Evolutionary conservation across 352 stramenopile species (phyloP), one percentile per base, ranked within the genome.

Genomic region (Pythium periplocum): DNA sequence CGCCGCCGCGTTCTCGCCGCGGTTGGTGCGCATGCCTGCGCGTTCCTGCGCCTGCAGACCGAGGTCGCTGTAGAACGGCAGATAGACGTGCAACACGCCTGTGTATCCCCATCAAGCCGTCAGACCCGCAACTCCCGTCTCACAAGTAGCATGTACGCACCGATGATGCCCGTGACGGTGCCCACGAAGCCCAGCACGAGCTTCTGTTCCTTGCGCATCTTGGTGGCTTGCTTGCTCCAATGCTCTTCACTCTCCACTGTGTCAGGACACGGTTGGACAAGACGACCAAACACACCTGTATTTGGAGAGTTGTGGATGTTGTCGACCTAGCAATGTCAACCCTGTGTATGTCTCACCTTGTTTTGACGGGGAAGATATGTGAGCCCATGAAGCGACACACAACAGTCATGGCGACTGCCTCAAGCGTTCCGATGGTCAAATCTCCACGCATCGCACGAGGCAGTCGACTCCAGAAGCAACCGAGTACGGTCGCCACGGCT

Each of bases 1-100:
- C 32, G 30, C 30, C 12, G 53, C 46, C 5, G 40, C 42, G 39
- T 55, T 26, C 10, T 57, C 36, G 12, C 30, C 41, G 12, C 34
- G 39, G 17, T 32, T 39, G 9, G 34, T 30, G 41, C 44, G 40
- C 39, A 62, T 55, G 43, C 64, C 67, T 1, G 67, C 67, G 11
- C 67, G 67, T 4, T 51, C 46, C 31, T 68, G 67, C 37, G 66
- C 67, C 43, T 75, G 51, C 42, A 62, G 53, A 34, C 67, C 67
- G 17, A 75, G 51, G 17, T 66, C 54, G 51, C 59, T 73, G 60
- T 72, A 75, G 57, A 73, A 73, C 17, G 67, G 67, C 45, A 75
- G 51, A 48, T 75, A 75, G 34, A 75, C 57, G 45, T 69, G 62
- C 40, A 70, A 51, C 31, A 52, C 45, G 31, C 62, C 62, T 70